Evolutionary conservation across 805 yeast genomes (phyloP), one percentile per base, ranked within the genome.

Genomic region (Wickerhamiella slavikovae): DNA sequence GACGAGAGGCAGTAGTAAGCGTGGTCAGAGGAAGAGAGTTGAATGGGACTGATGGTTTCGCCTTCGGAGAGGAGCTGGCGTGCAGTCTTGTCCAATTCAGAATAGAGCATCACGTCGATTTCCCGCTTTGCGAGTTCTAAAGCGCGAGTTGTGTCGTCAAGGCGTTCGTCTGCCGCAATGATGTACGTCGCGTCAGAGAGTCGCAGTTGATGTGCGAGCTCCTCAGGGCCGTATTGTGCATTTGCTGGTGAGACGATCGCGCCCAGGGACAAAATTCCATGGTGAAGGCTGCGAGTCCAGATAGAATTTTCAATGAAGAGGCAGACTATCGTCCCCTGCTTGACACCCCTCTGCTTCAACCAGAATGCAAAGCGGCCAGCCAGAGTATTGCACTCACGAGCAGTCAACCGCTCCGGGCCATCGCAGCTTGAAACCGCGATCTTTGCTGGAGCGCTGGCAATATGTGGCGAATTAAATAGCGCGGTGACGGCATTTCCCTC

Each of bases 1-100:
- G 45, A 39, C 5, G 51, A 48, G 32, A 48, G 45, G 38, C 48
- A 42, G 36, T 41, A 43, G 31, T 46, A 45, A 2, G 49, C 51
- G 12, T 31, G 36, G 17, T 38, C 10, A 11, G 17, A 5, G 33
- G 35, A 22, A 38, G 34, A 14, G 36, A 10, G 15, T 11, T 9
- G 37, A 9, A 46, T 38, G 37, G 43, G 43, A 20, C 36, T 27
- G 34, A 48, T 52, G 24, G 43, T 50, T 20, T 47, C 45, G 15
- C 37, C 35, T 25, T 36, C 38, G 30, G 47, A 47, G 14, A 40
- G 41, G 31, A 35, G 40, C 20, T 36, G 34, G 24, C 47, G 41
- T n/a, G n/a, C n/a, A n/a, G n/a, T n/a, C n/a, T n/a, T n/a, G n/a
- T n/a, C n/a, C n/a, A n/a, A n/a, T n/a, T n/a, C n/a, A n/a, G n/a